Percentiles rank a stretch among this genome's conserved stretches.
Evolutionary conservation across 495 filamentous ascomycete genomes (phyloP).

Genomic region (Trichocladium uniseriatum): DNA sequence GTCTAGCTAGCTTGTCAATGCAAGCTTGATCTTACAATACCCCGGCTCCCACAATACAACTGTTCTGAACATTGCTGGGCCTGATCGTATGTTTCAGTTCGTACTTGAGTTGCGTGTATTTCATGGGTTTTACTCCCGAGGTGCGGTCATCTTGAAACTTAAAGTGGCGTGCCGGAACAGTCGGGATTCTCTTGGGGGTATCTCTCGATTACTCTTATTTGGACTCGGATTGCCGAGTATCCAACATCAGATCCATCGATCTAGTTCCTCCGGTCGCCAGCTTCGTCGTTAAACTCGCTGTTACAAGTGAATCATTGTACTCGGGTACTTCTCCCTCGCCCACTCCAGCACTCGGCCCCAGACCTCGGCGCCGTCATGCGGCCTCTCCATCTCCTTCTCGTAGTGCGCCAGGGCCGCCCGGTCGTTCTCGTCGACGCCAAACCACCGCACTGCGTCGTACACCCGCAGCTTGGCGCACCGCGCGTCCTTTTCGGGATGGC

Average conservation of each 20-base stretch:
- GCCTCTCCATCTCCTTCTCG: slow-evolving; percentile 18
- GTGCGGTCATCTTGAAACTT: too few species aligned
- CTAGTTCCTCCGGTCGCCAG: too few species aligned
- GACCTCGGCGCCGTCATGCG: slow-evolving; percentile 35
- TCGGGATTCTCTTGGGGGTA: too few species aligned
- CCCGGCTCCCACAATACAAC: slow-evolving; percentile 13
- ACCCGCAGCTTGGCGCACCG: slow-evolving; percentile 32
- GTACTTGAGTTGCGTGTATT: too few species aligned
- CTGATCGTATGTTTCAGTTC: too few species aligned
- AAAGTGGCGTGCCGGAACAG: too few species aligned
- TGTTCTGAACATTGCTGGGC: too few species aligned
- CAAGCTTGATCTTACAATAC: slow-evolving; percentile 22
- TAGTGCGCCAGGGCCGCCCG: slow-evolving; percentile 11
- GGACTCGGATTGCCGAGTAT: too few species aligned
- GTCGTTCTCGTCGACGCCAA: slow-evolving; percentile 27
- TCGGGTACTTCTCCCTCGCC: slow-evolving; percentile 23
- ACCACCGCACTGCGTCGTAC: slow-evolving; percentile 31
- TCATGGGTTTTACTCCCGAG: too few species aligned
- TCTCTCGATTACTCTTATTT: too few species aligned
- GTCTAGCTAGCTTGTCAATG: slow-evolving; percentile 34
- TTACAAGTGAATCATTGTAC: slow-evolving; percentile 1
- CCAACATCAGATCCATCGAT: too few species aligned
- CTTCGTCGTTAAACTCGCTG: too few species aligned
- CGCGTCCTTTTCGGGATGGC: slow-evolving; percentile 42
- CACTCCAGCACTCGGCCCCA: slow-evolving; percentile 37